These are phyloP conservation scores for Colletotrichum tropicale DNA, from an alignment of 2,329 filamentous ascomycete species.

Conservation along the genomic window DNA sequence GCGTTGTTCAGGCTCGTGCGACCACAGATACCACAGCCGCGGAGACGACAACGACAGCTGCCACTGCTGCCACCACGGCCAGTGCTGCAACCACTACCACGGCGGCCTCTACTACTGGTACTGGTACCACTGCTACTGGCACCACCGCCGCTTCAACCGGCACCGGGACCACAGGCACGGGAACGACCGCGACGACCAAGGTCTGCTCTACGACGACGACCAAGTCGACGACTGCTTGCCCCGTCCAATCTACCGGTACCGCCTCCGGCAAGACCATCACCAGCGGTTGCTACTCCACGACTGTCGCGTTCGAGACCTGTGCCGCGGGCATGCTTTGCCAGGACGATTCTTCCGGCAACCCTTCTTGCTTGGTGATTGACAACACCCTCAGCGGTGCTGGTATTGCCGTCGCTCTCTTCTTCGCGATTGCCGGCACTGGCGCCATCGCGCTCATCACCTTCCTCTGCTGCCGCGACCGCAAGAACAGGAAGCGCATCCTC, in stretches of 20 bases:
- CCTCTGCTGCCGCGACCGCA: constrained; percentile 57
- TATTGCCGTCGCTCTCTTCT: constrained; percentile 52
- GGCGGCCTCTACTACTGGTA: constrained; percentile 21
- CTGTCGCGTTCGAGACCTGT: constrained; percentile 42
- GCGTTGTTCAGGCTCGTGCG: constrained; percentile 10
- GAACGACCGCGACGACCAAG: not conserved
- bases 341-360: constrained; percentile 39
- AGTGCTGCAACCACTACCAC: constrained; percentile 29
- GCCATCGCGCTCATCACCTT: constrained; percentile 47
- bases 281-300: constrained; percentile 40
- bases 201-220: constrained; percentile 35
- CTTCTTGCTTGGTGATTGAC: constrained; percentile 47
- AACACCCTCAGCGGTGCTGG: constrained; percentile 46
- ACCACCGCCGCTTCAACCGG: constrained; percentile 19
- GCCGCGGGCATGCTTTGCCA: constrained; percentile 48
- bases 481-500: constrained; percentile 44
- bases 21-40: constrained; percentile 22
- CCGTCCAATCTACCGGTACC: constrained; percentile 36
- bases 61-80: constrained; percentile 26
- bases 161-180: constrained; percentile 24
- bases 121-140: constrained; percentile 27
- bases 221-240: constrained; percentile 40
- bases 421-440: constrained; percentile 44
- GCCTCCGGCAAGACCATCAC: constrained; percentile 44
- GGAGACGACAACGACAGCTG: constrained; percentile 6